Evolutionary conservation across 1,284 basidiomycete genomes (phyloP), one percentile per base, ranked within the genome.

Genomic region (Earliella scabrosa): DNA sequence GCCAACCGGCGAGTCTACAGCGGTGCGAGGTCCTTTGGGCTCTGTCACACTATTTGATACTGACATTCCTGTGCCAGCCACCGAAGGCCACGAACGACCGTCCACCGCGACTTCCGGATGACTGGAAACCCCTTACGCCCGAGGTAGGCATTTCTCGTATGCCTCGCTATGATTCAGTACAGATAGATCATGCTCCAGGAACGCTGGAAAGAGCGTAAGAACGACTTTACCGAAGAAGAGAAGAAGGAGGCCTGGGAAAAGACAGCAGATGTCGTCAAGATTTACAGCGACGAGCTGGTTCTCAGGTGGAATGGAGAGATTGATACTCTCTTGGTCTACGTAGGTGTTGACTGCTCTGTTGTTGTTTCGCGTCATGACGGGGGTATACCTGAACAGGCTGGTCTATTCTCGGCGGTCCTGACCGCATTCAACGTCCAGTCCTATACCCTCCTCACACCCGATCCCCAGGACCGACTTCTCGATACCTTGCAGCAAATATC

Each of bases 351-450:
- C 20, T 4, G 14, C n/a, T 27, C 29, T 38, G 7, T 6, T 10
- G 2, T 6, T 3, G 2, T 16, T 3, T 41, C 14, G 14, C 7
- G 18, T 26, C 6, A 6, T 26, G 6, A 39, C 2, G 10, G 9
- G 4, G 2, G 5, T 31, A 31, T 14, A 4, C 10, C 20, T 29
- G 7, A 7, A 26, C 14, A 56, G 54, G 54, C 54, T 9, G 49
- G 38, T 21, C 21, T 56, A 14, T 51, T 51, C 31, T 56, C 54
- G 3, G 48, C 48, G 4, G 32, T 56, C n/a, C 21, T 50, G 16
- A 46, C 54, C 9, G 48, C 48, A 5, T 50, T 56, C 48, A 56
- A 45, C 14, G 48, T 51, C 29, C 32, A 49, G 14, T 54, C 46
- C 3, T 55, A 55, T 26, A 16, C 20, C 5, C 47, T 45, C 11